Evolutionary conservation across 2,329 filamentous ascomycete genomes (phyloP).

Genomic region (Alternaria viburni): DNA sequence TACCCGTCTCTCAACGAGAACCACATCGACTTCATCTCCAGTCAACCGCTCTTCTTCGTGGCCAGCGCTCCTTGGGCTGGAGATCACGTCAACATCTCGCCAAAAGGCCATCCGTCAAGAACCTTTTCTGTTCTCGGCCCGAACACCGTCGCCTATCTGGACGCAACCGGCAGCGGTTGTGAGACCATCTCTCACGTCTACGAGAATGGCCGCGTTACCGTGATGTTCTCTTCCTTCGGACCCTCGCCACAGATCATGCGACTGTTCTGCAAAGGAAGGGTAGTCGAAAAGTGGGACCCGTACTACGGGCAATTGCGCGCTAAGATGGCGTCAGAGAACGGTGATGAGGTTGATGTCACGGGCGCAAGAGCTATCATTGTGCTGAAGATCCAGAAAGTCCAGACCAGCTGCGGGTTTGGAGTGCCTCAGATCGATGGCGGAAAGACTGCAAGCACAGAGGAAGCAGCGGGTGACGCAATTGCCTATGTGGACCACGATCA

Average conservation of each 20-base stretch:
- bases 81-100: slow-evolving; percentile 75
- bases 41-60: slow-evolving; percentile 77
- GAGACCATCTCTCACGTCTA: slow-evolving; percentile 79
- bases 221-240: slow-evolving; percentile 76
- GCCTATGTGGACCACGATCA: slow-evolving; percentile 28
- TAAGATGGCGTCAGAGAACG: slow-evolving; percentile 51
- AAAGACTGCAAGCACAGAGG: slow-evolving; percentile 3
- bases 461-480: slow-evolving; percentile 21
- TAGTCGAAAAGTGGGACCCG: slow-evolving; percentile 66
- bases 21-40: slow-evolving; percentile 67
- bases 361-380: slow-evolving; percentile 63
- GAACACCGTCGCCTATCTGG: slow-evolving; percentile 71
- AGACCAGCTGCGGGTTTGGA: slow-evolving; percentile 71
- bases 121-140: slow-evolving; percentile 67
- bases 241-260: slow-evolving; percentile 66
- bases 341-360: slow-evolving; percentile 30
- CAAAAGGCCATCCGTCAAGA: slow-evolving; percentile 71
- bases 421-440: slow-evolving; percentile 60
- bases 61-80: slow-evolving; percentile 73
- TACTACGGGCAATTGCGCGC: slow-evolving; percentile 44
- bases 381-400: slow-evolving; percentile 66
- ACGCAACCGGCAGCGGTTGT: slow-evolving; percentile 75
- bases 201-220: slow-evolving; percentile 76
- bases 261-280: slow-evolving; percentile 65
- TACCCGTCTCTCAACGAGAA: slow-evolving; percentile 62